A percentile compares a stretch with the other conserved stretches of the same genome.
Evolutionary conservation across 371 early-diverging fungal genomes (phyloP).

Genomic region (Apophysomyces ossiformis): DNA sequence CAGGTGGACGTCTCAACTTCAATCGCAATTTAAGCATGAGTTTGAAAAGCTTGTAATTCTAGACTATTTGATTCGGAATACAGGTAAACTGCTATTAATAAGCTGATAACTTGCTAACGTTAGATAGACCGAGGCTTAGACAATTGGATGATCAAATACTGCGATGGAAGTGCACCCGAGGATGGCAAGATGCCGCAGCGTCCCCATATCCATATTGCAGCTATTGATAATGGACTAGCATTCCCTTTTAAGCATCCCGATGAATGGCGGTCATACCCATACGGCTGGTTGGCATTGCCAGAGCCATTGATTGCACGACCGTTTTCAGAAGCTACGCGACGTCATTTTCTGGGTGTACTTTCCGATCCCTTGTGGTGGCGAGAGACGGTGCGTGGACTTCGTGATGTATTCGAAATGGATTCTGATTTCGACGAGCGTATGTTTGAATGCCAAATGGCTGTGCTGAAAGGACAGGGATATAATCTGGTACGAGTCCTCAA

Average conservation of each 20-base stretch:
- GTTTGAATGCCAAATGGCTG: conserved; percentile 82
- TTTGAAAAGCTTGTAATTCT: conserved; percentile 86
- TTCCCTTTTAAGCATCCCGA: conserved; percentile 95
- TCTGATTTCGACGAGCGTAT: conserved; percentile 80
- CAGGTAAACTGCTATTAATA: conserved; percentile 55
- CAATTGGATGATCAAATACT: conserved; percentile 90
- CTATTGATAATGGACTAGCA: conserved; percentile 93
- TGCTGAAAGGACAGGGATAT: conserved; percentile 87
- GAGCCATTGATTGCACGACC: conserved; percentile 59
- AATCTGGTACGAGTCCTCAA: conserved; percentile 77
- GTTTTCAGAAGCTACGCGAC: conserved; percentile 71
- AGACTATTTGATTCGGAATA: conserved; percentile 92
- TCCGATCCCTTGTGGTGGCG: conserved; percentile 83
- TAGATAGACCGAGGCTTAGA: conserved; percentile 79
- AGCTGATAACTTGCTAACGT: not conserved
- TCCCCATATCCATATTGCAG: conserved; percentile 71
- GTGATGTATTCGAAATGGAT: conserved; percentile 68
- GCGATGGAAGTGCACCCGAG: conserved; percentile 43
- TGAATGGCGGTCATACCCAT: conserved; percentile 88
- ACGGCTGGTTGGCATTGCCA: conserved; percentile 85
- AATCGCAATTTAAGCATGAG: conserved; percentile 76
- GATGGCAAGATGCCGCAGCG: conserved; percentile 13
- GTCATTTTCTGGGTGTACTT: conserved; percentile 68
- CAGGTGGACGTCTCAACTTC: conserved; percentile 68
- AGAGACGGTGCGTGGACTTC: conserved; percentile 69